Base-by-base conservation (phyloP, 2,329 filamentous ascomycete species). In the Pezicula rhizophila region DNA sequence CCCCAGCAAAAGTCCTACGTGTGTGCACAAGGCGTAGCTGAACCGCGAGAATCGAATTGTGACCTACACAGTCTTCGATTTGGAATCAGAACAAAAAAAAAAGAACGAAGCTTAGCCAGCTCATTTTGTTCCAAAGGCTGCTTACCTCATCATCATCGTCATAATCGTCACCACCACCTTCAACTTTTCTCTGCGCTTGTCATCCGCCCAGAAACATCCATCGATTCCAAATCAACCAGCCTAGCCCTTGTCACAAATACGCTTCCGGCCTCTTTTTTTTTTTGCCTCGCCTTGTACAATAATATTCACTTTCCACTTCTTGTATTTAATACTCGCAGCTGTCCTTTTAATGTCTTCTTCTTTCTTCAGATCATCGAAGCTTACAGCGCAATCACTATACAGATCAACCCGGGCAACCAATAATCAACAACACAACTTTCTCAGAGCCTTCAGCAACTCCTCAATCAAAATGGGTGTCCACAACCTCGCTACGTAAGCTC, bases 391-490 rank as follows among this genome's bases (percentile, higher is more conserved):
- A 41, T 8, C 37, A 18, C 47, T 49, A 2, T 26, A 45, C 34
- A 55, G 47, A 50, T 44, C 46, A 44, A 42, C 28, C 8, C 20
- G 34, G 17, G 37, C 26, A 26, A 47, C 15, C 14, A 34, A 45
- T 10, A 28, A 40, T 38, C 35, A 17, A 8, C 17, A 46, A 44
- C 14, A 52, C 20, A 45, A 38, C 11, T 42, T 52, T 18, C 28
- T 40, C 18, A 52, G 59, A 53, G 34, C 12, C 25, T 70, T 69
- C 51, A 66, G 66, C 55, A 70, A 67, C 33, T 66, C 72, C 26
- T 46, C 64, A 12, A 61, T 61, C 53, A 74, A 68, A 48, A 67
- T 74, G 63, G 69, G 64, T 56, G 75, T 78, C 49, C 69, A 73
- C 58, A 64, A 72, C 49, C 59, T 74, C 44, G 56, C 62, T 46